A percentile compares a stretch with the other conserved stretches of the same genome.
Evolutionary conservation across 148 eudicot species (phyloP).

Genomic region (Chenopodium album): DNA sequence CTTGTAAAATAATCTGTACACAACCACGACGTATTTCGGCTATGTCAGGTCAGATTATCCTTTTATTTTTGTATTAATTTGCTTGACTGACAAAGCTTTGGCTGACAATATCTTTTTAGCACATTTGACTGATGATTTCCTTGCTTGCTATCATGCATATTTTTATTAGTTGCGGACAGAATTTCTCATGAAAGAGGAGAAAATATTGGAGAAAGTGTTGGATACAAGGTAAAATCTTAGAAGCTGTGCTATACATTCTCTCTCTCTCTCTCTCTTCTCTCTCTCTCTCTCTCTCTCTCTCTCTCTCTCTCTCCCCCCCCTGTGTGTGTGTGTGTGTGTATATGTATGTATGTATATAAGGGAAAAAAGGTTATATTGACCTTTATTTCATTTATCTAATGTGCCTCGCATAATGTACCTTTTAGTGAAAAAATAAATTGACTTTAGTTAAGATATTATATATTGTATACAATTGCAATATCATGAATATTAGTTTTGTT

Average conservation of each 20-base stretch:
- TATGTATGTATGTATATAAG: no score
- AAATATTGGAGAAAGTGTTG: conserved; percentile 73
- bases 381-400: no score
- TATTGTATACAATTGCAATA: no score
- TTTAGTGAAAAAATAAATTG: no score
- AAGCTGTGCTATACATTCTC: neutral
- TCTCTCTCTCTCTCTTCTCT: neutral
- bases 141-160: conserved; percentile 3
- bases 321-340: no score
- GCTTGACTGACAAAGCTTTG: neutral
- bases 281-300: no score
- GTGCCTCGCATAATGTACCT: no score
- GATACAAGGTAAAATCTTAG: conserved; percentile 67
- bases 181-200: conserved; percentile 89
- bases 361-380: no score
- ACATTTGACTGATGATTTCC: neutral
- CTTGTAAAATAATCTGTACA: conserved; percentile 88
- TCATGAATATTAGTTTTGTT: no score
- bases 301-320: no score
- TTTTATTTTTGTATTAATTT: neutral
- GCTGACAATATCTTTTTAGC: neutral
- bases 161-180: conserved; percentile 75
- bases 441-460: no score
- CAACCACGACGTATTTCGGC: conserved; percentile 97
- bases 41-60: conserved; percentile 54